Evolutionary conservation across 169 alveolate genomes (phyloP), one percentile per base, ranked within the genome.

Genomic region (Plasmodium gaboni): DNA sequence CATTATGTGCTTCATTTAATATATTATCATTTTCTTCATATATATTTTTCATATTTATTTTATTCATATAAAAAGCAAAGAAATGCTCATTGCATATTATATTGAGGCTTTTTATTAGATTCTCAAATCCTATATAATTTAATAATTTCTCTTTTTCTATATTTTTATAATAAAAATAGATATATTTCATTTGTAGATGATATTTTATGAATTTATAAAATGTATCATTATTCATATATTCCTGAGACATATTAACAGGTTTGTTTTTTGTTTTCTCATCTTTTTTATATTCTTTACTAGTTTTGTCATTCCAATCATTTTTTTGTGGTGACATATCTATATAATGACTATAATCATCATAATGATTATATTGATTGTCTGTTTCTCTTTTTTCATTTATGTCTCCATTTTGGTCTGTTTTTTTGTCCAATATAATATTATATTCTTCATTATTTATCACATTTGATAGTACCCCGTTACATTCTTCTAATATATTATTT

Each of bases 11-110:
- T 32, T 13, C 46, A 8, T 65, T 38, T 32, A 78, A n/a, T 7
- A 65, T 57, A 28, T n/a, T 19, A 15, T 65, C 19, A 59, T 78
- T 38, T 48, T 70, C 48, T 22, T 67, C 78, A 19, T 22, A 46
- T 2, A 51, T 19, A 13, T 19, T 78, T 51, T 48, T 64, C 26
- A 78, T 15, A 44, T 64, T 76, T 64, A 78, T 78, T 12, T 70
- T 64, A 63, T 78, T 78, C 74, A 78, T 78, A 65, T 38, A 78
- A 44, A 78, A 78, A 28, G 89, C 24, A 59, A 26, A 78, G 51
- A 78, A 64, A 4, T 78, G 24, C 13, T 78, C 74, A 17, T 57
- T 50, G 19, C 74, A 64, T 1, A 78, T 78, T 12, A 64, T 78
- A 15, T 80, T 78, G 32, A 78, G 15, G 22, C 89, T 78, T 78